These are phyloP conservation scores for Lithohypha guttulata DNA, from an alignment of 2,329 filamentous ascomycete genomes.

Conservation along the genomic window DNA sequence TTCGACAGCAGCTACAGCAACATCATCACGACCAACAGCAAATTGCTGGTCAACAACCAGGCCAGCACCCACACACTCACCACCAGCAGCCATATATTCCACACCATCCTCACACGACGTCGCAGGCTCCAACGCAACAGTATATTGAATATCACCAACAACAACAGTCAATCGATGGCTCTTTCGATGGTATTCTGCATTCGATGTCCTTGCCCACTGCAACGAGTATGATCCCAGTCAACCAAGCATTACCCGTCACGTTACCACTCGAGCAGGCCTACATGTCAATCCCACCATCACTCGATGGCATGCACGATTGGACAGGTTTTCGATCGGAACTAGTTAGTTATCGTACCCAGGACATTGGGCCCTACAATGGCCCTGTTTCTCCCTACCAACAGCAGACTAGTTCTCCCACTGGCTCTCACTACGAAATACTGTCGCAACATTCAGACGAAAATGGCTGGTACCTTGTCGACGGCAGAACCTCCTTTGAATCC, in stretches of 20 bases:
- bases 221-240: slow-evolving; percentile 46
- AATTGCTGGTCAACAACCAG: background rate
- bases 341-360: slow-evolving; percentile 41
- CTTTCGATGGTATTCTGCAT: slow-evolving; percentile 45
- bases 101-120: background rate
- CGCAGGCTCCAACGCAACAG: slow-evolving; percentile 12
- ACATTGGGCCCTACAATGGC: slow-evolving; percentile 37
- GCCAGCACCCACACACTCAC: slow-evolving; percentile 1
- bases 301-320: slow-evolving; percentile 63
- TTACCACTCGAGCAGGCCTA: slow-evolving; percentile 56
- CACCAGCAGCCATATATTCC: slow-evolving; percentile 6
- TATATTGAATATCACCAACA: slow-evolving; percentile 15
- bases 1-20: background rate
- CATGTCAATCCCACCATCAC: slow-evolving; percentile 37
- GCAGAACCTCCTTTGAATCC: slow-evolving; percentile 60
- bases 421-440: slow-evolving; percentile 73
- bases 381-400: slow-evolving; percentile 34
- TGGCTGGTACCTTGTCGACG: slow-evolving; percentile 74
- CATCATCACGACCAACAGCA: background rate
- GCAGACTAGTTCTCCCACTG: slow-evolving; percentile 57
- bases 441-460: slow-evolving; percentile 80
- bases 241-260: slow-evolving; percentile 50
- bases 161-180: slow-evolving; percentile 4
- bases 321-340: slow-evolving; percentile 67
- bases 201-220: slow-evolving; percentile 34